These are phyloP conservation scores for Brassica cretica DNA, from an alignment of 345 rosid species.

Conservation along the genomic window DNA sequence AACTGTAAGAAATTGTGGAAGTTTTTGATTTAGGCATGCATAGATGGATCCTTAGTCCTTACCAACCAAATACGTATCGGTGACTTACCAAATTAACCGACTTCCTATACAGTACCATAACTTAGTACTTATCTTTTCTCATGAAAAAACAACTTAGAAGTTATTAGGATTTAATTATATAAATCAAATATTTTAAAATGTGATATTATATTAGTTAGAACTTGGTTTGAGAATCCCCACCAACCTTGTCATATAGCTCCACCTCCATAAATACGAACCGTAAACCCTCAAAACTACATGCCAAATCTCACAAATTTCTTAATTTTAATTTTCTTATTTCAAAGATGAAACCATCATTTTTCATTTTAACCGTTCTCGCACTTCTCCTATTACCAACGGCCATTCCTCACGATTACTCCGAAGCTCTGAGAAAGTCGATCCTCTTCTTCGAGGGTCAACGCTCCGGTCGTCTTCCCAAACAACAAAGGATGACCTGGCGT, in stretches of 20 bases:
- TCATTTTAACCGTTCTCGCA: background rate
- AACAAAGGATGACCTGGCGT: slow-evolving; percentile 75
- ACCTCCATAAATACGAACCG: slow-evolving; percentile 22
- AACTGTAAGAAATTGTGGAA: background rate
- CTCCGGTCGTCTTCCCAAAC: slow-evolving; percentile 68
- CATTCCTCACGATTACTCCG: slow-evolving; percentile 58
- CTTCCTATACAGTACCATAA: slow-evolving; percentile 8
- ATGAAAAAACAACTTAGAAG: background rate
- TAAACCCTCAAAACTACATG: background rate
- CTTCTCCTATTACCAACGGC: slow-evolving; percentile 25
- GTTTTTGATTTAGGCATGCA: background rate
- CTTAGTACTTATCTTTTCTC: background rate
- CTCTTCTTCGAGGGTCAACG: slow-evolving; percentile 95
- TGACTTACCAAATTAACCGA: slow-evolving; percentile 19
- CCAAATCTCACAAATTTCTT: slow-evolving; percentile 4
- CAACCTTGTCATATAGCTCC: background rate
- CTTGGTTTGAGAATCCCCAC: background rate
- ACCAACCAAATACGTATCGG: slow-evolving; percentile 11
- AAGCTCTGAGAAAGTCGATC: slow-evolving; percentile 80
- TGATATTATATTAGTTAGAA: background rate
- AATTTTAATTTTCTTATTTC: background rate
- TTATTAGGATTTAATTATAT: background rate
- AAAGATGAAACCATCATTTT: slow-evolving; percentile 1
- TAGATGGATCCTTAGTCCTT: slow-evolving; percentile 12
- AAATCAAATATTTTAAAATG: background rate